Evolutionary conservation across 345 rosid species (phyloP).

Genomic region (Erucastrum elatum): DNA sequence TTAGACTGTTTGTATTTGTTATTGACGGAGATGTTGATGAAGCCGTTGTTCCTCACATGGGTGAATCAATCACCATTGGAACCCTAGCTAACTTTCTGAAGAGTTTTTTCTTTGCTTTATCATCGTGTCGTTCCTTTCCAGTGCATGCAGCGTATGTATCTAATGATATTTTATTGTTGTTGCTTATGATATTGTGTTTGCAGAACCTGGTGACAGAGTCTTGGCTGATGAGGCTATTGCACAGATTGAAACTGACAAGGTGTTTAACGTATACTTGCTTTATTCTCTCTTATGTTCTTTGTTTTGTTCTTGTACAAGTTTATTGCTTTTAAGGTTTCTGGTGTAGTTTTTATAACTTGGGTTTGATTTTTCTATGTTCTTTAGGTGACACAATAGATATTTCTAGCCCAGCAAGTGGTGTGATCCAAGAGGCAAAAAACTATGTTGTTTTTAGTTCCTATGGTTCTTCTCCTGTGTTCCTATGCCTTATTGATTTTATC

Average conservation of each 20-base stretch:
- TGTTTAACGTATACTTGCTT: conserved; percentile 21
- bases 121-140: background rate
- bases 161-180: background rate
- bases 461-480: background rate
- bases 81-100: conserved; percentile 24
- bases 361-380: conserved; percentile 15
- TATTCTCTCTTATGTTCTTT: background rate
- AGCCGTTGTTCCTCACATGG: conserved; percentile 86
- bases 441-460: conserved; percentile 14
- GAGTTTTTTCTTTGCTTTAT: background rate
- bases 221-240: conserved; percentile 63
- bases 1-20: conserved; percentile 25
- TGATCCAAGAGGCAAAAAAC: conserved; percentile 61
- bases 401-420: conserved; percentile 64
- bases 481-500: no score
- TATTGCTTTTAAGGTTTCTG: background rate
- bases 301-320: background rate
- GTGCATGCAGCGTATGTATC: background rate
- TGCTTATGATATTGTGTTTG: conserved; percentile 12
- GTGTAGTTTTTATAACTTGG: conserved; percentile 19
- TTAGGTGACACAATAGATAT: conserved; percentile 89
- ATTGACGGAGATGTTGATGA: conserved; percentile 63
- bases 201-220: conserved; percentile 94
- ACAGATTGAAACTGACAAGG: conserved; percentile 97
- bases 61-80: conserved; percentile 88